Percentiles rank a stretch among this genome's conserved stretches.
Evolutionary conservation across 2,329 filamentous ascomycete species (phyloP).

Genomic region (Setomelanomma holmii): DNA sequence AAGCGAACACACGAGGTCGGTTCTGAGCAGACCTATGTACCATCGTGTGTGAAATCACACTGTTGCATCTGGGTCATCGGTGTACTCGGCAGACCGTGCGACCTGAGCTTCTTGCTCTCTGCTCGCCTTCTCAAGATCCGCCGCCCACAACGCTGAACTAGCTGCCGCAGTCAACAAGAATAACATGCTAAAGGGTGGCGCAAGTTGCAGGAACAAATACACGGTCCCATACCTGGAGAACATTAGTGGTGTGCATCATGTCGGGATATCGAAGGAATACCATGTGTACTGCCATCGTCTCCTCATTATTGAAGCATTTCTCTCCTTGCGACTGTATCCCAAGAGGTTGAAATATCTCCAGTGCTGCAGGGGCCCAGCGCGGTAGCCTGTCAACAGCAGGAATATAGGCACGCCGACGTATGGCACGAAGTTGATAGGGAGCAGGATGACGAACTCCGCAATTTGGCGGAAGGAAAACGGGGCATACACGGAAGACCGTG

Average conservation of each 20-base stretch:
- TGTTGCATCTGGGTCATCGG: conserved; percentile 34
- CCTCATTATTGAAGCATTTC: conserved; percentile 71
- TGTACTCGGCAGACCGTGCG: conserved; percentile 31
- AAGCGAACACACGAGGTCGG: too few species aligned
- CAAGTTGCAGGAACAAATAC: conserved; percentile 82
- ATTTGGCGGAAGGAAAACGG: conserved; percentile 94
- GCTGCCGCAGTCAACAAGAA: conserved; percentile 88
- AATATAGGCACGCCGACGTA: conserved; percentile 84
- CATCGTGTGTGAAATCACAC: too few species aligned
- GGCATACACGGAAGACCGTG: conserved; percentile 76
- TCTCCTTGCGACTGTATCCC: conserved; percentile 75
- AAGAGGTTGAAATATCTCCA: conserved; percentile 88
- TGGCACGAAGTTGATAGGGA: conserved; percentile 84
- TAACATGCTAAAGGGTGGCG: conserved; percentile 90
- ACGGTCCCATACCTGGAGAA: conserved; percentile 75
- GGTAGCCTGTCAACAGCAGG: conserved; percentile 83
- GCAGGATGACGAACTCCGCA: conserved; percentile 72
- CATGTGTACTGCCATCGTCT: conserved; percentile 85
- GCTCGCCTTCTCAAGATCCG: conserved; percentile 68
- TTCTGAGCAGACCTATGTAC: too few species aligned
- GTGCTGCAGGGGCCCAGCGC: conserved; percentile 87
- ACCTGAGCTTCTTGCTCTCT: conserved; percentile 32
- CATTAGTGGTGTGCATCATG: not conserved
- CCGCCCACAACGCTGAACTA: conserved; percentile 86
- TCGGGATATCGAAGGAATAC: conserved; percentile 49